Conservation (phyloP, 2,329 filamentous ascomycete species). For the Arthrobotrys musiformis region DNA sequence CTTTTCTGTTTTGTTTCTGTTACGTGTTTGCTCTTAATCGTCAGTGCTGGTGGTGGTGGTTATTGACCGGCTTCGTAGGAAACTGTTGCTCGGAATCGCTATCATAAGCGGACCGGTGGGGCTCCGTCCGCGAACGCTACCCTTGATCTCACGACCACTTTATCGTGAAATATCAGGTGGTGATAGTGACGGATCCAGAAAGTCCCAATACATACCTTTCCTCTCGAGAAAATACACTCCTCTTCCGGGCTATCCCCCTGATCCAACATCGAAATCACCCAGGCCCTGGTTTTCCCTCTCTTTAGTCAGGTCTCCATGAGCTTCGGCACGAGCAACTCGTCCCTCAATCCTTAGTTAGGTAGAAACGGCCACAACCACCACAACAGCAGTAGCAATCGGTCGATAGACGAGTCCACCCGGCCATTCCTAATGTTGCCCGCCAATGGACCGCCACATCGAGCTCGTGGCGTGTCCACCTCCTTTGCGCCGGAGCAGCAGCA, state of each 20-base stretch:
- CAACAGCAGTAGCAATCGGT: neutral
- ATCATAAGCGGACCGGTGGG: conserved; percentile 54
- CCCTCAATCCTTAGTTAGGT: conserved; percentile 19
- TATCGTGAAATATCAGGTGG: conserved; percentile 34
- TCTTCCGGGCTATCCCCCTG: neutral
- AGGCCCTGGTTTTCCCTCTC: neutral
- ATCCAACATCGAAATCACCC: neutral
- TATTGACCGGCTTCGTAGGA: conserved; percentile 16
- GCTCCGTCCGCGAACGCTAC: conserved; percentile 54
- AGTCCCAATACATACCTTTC: conserved; percentile 14
- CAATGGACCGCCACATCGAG: conserved; percentile 47
- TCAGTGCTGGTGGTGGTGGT: conserved; percentile 11
- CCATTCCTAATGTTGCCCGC: conserved; percentile 42
- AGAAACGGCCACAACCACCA: conserved; percentile 19
- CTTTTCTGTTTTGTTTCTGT: too few relatives aligned
- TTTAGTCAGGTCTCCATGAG: conserved; percentile 33
- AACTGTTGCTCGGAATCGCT: conserved; percentile 42
- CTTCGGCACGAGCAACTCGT: conserved; percentile 34
- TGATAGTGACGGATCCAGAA: conserved; percentile 37
- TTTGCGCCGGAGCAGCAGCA: conserved; percentile 58
- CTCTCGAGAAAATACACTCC: neutral
- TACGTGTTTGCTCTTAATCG: conserved; percentile 4
- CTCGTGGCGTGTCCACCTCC: conserved; percentile 56
- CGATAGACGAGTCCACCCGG: conserved; percentile 16
- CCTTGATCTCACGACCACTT: conserved; percentile 53